These are phyloP conservation scores for Chlorokybus atmophyticus DNA, from an alignment of 139 green algal species.

Conservation along the genomic window DNA sequence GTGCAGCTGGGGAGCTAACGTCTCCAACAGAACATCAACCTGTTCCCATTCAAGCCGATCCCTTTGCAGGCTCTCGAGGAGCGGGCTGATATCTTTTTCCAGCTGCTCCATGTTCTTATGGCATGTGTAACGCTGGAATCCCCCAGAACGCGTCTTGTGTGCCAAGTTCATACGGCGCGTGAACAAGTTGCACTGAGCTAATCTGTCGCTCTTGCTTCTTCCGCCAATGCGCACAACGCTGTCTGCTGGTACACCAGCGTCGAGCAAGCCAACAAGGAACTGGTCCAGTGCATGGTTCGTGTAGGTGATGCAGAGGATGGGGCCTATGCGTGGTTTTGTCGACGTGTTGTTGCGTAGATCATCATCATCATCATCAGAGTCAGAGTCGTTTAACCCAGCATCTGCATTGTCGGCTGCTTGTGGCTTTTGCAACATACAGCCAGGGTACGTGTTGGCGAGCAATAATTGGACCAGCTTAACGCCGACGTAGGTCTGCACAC, in stretches of 20 bases:
- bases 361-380: no score
- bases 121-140: no score
- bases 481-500: constrained; percentile 47
- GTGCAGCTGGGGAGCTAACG: not conserved
- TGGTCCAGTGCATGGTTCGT: constrained; percentile 65
- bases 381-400: no score
- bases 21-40: no score
- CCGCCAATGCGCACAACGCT: constrained; percentile 40
- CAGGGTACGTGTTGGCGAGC: constrained; percentile 35
- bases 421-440: not conserved
- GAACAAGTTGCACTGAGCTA: constrained; percentile 27
- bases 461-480: constrained; percentile 37
- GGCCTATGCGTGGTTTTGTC: constrained; percentile 4
- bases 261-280: constrained; percentile 52
- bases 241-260: constrained; percentile 23
- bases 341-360: not conserved
- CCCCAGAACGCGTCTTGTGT: constrained; percentile 13
- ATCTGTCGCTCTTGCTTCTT: constrained; percentile 21
- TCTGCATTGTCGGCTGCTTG: no score
- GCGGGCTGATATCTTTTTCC: no score
- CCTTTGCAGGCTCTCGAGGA: no score
- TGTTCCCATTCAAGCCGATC: no score
- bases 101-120: no score
- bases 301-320: constrained; percentile 49
- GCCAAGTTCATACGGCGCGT: constrained; percentile 4